phyloP scores from a whole-genome alignment of 352 stramenopile genomes.

The Phytophthora rubi region DNA sequence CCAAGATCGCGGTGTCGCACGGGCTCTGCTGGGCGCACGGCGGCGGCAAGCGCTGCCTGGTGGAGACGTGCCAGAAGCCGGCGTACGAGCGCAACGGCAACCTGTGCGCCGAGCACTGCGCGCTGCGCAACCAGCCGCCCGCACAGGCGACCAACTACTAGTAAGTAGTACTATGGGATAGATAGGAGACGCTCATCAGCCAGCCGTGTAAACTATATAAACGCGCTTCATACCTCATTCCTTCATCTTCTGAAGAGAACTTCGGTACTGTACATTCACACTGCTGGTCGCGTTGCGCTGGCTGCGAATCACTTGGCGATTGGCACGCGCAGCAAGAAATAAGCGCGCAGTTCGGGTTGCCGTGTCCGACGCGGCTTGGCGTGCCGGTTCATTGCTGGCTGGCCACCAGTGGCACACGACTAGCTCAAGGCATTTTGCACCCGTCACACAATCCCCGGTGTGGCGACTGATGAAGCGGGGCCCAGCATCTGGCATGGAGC shows the following conservation, averaged over 20 bases:
- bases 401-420: not conserved
- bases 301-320: not conserved
- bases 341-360: not conserved
- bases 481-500: not conserved
- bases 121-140: conserved; percentile 18
- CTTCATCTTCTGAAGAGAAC: not conserved
- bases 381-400: not conserved
- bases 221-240: conserved; percentile 17
- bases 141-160: conserved; percentile 6
- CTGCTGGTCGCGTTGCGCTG: not conserved
- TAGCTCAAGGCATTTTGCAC: not conserved
- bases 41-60: conserved; percentile 48
- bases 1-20: conserved; percentile 64
- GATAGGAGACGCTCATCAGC: conserved; percentile 3
- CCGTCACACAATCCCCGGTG: not conserved
- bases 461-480: conserved; percentile 1
- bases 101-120: conserved; percentile 44
- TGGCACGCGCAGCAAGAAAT: not conserved
- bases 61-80: conserved; percentile 52
- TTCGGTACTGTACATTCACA: not conserved
- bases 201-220: conserved; percentile 36
- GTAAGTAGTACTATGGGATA: conserved; percentile 1
- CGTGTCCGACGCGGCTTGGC: not conserved
- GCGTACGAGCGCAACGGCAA: conserved; percentile 68
- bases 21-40: conserved; percentile 62